Conservation (phyloP, 2,329 filamentous ascomycete species). For the Alternaria alternata region DNA sequence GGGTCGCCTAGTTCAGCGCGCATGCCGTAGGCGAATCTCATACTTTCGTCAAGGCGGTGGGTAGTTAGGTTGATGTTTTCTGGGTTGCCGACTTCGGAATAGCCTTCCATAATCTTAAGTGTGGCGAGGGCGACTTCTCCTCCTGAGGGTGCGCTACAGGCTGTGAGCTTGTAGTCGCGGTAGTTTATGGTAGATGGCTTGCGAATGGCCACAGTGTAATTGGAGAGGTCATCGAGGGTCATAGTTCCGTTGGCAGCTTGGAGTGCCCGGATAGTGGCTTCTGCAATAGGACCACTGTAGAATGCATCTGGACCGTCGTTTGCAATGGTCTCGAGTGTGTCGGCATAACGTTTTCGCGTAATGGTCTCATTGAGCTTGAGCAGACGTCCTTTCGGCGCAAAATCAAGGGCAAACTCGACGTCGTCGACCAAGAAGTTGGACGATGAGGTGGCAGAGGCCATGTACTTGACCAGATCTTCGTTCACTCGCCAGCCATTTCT, state of each 20-base stretch:
- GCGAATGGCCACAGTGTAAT: conserved; percentile 74
- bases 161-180: conserved; percentile 74
- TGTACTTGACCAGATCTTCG: conserved; percentile 77
- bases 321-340: conserved; percentile 81
- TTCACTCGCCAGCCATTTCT: conserved; percentile 67
- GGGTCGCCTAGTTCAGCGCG: conserved; percentile 86
- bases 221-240: conserved; percentile 78
- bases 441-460: conserved; percentile 60
- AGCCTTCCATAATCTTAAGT: conserved; percentile 85
- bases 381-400: conserved; percentile 81
- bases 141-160: conserved; percentile 77
- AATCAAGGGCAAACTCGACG: conserved; percentile 84
- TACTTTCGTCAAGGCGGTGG: conserved; percentile 86
- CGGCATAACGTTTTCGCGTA: conserved; percentile 79
- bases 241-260: conserved; percentile 80
- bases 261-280: conserved; percentile 75
- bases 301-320: conserved; percentile 75
- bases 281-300: conserved; percentile 75
- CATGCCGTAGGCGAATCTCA: conserved; percentile 84
- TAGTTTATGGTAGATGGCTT: conserved; percentile 63
- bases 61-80: conserved; percentile 71
- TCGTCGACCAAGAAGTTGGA: conserved; percentile 77
- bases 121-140: conserved; percentile 78
- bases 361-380: conserved; percentile 78
- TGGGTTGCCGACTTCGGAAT: conserved; percentile 67